These are phyloP conservation scores for Pythium diclinum DNA, from an alignment of 352 stramenopile species.

Conservation along the genomic window DNA sequence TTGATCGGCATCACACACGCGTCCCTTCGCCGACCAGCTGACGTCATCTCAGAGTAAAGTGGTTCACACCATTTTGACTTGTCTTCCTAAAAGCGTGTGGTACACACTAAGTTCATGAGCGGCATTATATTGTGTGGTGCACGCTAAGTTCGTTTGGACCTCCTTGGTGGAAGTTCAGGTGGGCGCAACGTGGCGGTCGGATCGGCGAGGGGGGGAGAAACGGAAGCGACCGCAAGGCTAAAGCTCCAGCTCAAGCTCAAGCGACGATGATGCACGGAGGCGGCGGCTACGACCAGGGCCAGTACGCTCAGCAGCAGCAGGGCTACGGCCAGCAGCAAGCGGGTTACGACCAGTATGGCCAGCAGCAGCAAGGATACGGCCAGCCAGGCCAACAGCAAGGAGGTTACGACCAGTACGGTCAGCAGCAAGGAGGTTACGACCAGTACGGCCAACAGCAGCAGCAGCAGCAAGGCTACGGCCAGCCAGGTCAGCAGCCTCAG, in stretches of 20 bases:
- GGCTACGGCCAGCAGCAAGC: constrained; percentile 39
- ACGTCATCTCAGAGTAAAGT: not conserved
- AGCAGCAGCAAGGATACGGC: constrained; percentile 35
- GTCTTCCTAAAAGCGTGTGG: not conserved
- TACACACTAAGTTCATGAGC: not conserved
- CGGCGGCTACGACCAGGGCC: constrained; percentile 36
- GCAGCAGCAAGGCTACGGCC: constrained; percentile 34
- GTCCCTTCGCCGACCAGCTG: not conserved
- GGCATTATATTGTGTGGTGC: not conserved
- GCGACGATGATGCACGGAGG: constrained; percentile 42
- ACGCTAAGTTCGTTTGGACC: not conserved
- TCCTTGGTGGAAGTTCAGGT: not conserved
- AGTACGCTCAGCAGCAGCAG: constrained; percentile 43
- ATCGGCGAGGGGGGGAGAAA: constrained; percentile 4
- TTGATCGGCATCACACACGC: constrained; percentile 2
- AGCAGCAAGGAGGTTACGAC: constrained; percentile 39
- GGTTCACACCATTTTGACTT: not conserved
- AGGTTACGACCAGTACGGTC: constrained; percentile 30
- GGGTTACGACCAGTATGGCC: constrained; percentile 44
- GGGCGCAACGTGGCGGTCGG: not conserved
- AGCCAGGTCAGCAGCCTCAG: constrained; percentile 68
- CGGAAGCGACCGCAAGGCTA: constrained; percentile 1
- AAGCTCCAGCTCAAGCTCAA: not conserved
- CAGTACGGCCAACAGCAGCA: constrained; percentile 44
- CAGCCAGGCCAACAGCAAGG: constrained; percentile 59